These are phyloP conservation scores for Xylariaceae sp. DNA, from an alignment of 2,329 filamentous ascomycete species.

Conservation along the genomic window DNA sequence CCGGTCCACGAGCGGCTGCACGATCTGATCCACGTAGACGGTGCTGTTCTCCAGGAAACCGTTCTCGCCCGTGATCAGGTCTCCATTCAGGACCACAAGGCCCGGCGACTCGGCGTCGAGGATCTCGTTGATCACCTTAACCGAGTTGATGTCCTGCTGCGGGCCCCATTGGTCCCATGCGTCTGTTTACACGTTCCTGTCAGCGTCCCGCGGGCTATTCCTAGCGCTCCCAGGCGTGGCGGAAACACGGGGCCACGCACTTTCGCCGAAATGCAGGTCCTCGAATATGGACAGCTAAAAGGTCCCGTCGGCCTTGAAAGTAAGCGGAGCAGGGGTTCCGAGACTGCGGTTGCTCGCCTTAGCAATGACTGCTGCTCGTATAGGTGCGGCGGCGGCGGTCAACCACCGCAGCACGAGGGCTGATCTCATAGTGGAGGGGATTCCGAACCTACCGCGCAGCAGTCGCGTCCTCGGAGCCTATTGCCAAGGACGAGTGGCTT, in stretches of 20 bases:
- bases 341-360: constrained; percentile 12
- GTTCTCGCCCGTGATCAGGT: constrained; percentile 63
- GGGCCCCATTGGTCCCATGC: constrained; percentile 38
- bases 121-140: constrained; percentile 48
- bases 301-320: constrained; percentile 34
- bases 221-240: too few relatives aligned
- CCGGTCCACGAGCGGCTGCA: constrained; percentile 48
- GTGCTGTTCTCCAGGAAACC: constrained; percentile 47
- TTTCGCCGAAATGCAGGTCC: constrained; percentile 66
- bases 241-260: constrained; percentile 27
- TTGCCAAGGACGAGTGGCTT: constrained; percentile 10
- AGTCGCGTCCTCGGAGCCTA: constrained; percentile 2
- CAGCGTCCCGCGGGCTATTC: neutral
- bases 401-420: constrained; percentile 2
- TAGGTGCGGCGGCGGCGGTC: constrained; percentile 5
- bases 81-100: constrained; percentile 63
- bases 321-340: constrained; percentile 16
- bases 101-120: constrained; percentile 49
- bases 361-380: constrained; percentile 12
- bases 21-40: constrained; percentile 50
- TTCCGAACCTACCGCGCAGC: constrained; percentile 11
- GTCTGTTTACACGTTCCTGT: constrained; percentile 27
- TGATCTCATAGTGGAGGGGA: constrained; percentile 6
- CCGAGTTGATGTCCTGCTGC: constrained; percentile 48
- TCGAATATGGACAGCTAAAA: constrained; percentile 55